Evolutionary conservation across 2,329 filamentous ascomycete genomes (phyloP), one percentile per base, ranked within the genome.

Genomic region (Tolypocladium cylindrosporum): DNA sequence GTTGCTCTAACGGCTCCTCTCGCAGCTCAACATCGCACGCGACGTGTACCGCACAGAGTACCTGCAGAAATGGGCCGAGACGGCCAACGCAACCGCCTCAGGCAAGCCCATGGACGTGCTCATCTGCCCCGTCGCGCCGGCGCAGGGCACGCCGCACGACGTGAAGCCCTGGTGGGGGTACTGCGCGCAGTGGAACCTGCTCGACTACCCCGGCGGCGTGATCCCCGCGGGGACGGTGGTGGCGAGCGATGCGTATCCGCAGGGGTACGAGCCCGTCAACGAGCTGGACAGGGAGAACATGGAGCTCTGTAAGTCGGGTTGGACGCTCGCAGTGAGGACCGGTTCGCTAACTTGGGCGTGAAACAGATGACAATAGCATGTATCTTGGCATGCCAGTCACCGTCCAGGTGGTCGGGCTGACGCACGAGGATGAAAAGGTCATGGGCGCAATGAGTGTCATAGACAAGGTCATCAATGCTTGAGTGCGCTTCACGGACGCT

Each of bases 181-280:
- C 63, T 87, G 84, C 0, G 73, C 79, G 0, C 79, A 85, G 60
- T 89, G 85, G 84, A 90, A 89, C 66, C 64, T 89, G 48, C 76
- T 89, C 1, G 85, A 90, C 67, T 88, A 87, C 67, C 83, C 86
- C 11, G 50, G 54, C 63, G 62, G 57, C 31, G 61, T 63, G 39
- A 36, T 65, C 19, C 61, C 62, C 27, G 59, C 56, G 1, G 62
- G 62, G 2, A 59, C 37, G 40, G 61, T 61, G 14, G 54, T 61
- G 3, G 31, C 39, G 9, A 58, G 36, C 14, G 62, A 64, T 56
- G 60, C 55, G 9, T 63, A 62, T 42, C 56, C 60, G 13, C 39
- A 57, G 16, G 57, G 54, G 1, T 61, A 60, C 24, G 53, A 59
- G 55, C 57, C 60, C 13, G 57, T 48, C 24, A 62, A 58, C 36